A percentile compares a stretch with the other conserved stretches of the same genome.
These are phyloP conservation scores for Tritrichomonas foetus DNA, from an alignment of 208 protist genomes.

Conservation along the genomic window DNA sequence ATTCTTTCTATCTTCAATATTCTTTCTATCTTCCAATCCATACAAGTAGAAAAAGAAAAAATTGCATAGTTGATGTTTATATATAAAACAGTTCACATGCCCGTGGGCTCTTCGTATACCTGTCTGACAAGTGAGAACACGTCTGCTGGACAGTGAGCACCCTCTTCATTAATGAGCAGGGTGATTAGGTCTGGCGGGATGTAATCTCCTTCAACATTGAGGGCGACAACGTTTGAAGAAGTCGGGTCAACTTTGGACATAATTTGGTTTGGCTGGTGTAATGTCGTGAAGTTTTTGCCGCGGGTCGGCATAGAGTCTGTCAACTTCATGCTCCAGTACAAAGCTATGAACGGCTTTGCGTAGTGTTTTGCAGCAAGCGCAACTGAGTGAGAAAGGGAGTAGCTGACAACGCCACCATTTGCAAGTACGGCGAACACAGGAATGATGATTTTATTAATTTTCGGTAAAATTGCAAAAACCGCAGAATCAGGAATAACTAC, in stretches of 20 bases:
- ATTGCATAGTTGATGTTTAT: too few species aligned
- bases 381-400: not conserved
- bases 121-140: not conserved
- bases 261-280: not conserved
- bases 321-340: not conserved
- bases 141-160: not conserved
- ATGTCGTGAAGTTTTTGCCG: not conserved
- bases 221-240: not conserved
- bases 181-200: not conserved
- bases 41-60: too few species aligned
- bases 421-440: not conserved
- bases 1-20: too few species aligned
- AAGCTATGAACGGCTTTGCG: not conserved
- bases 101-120: not conserved
- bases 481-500: conserved; percentile 12
- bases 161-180: not conserved
- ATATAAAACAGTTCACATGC: too few species aligned
- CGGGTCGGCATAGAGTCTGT: not conserved
- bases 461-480: not conserved
- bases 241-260: not conserved
- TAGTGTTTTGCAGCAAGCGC: not conserved
- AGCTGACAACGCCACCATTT: conserved; percentile 10
- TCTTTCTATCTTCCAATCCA: too few species aligned
- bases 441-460: not conserved
- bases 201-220: not conserved